These are phyloP conservation scores for Dactylellina parvicollis DNA, from an alignment of 2,329 filamentous ascomycete species.

Conservation along the genomic window DNA sequence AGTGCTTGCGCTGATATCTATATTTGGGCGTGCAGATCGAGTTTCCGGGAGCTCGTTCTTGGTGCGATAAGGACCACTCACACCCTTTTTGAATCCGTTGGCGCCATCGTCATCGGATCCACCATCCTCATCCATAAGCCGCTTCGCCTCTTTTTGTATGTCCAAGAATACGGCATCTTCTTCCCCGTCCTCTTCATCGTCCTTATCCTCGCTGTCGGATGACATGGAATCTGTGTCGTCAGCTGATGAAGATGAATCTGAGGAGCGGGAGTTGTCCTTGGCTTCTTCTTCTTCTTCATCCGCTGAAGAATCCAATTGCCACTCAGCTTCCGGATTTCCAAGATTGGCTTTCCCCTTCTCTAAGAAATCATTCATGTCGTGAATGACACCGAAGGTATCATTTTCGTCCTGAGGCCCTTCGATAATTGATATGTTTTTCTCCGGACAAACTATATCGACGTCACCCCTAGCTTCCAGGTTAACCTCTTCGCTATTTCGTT, in stretches of 20 bases:
- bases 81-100: slow-evolving; percentile 62
- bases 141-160: slow-evolving; percentile 79
- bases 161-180: slow-evolving; percentile 73
- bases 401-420: background rate
- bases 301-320: slow-evolving; percentile 82
- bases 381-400: slow-evolving; percentile 9
- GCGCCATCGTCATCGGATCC: slow-evolving; percentile 81
- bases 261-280: background rate
- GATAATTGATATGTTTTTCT: background rate
- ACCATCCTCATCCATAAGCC: slow-evolving; percentile 84
- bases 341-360: slow-evolving; percentile 59
- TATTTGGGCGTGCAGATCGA: slow-evolving; percentile 68
- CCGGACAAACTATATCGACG: slow-evolving; percentile 55
- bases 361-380: slow-evolving; percentile 54
- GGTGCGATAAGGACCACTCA: slow-evolving; percentile 72
- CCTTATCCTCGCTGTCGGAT: slow-evolving; percentile 68
- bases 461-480: background rate
- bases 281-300: slow-evolving; percentile 64
- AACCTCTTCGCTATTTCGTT: background rate
- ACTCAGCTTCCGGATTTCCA: slow-evolving; percentile 74
- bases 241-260: slow-evolving; percentile 67
- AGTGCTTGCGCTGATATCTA: slow-evolving; percentile 80
- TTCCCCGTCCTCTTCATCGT: slow-evolving; percentile 67
- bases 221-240: slow-evolving; percentile 60
- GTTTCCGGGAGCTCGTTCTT: slow-evolving; percentile 77